Evolutionary conservation across 2,329 filamentous ascomycete species (phyloP), one percentile per base, ranked within the genome.

Genomic region (Diaporthe ilicicola): DNA sequence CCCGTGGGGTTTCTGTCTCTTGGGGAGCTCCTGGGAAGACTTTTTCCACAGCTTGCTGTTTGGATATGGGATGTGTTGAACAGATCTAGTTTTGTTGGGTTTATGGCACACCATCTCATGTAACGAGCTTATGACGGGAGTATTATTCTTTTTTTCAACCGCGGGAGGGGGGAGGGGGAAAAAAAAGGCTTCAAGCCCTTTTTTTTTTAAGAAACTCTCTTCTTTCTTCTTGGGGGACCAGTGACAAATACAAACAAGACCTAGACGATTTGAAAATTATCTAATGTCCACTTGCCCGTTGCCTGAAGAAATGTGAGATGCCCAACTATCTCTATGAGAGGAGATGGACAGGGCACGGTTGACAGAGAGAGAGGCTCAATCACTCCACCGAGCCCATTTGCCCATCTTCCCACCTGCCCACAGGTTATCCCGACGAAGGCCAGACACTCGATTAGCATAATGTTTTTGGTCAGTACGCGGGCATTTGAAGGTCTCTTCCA

Each of bases 41-140:
- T 34, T 62, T 32, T 48, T 48, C 59, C 19, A 17, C 53, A 59
- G 19, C 34, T 68, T 68, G 65, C 53, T 68, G 65, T 68, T 46
- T 55, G 65, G 46, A 51, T 51, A 68, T n/a, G 65, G 42, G 42
- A 68, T 46, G n/a, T 24, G 53, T 59, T 50, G 53, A 39, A n/a
- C 42, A 27, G 59, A 24, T 13, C 59, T 62, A 48, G 27, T 48
- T 62, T 62, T 5, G 53, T 17, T 46, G 59, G 59, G 59, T 34
- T 53, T 48, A n/a, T 32, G 59, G 59, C 42, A 48, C 42, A 32
- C 13, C 37, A 53, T 44, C 54, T 70, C 67, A 71, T 67, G 70
- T 71, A 71, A 71, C 70, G 70, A 71, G 51, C 46, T 69, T 54
- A 71, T 65, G 69, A 71, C 64, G 66, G 66, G 69, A 44, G 53